phyloP scores from a whole-genome alignment of 1,284 basidiomycete species.

The Veloboletus limbatus region DNA sequence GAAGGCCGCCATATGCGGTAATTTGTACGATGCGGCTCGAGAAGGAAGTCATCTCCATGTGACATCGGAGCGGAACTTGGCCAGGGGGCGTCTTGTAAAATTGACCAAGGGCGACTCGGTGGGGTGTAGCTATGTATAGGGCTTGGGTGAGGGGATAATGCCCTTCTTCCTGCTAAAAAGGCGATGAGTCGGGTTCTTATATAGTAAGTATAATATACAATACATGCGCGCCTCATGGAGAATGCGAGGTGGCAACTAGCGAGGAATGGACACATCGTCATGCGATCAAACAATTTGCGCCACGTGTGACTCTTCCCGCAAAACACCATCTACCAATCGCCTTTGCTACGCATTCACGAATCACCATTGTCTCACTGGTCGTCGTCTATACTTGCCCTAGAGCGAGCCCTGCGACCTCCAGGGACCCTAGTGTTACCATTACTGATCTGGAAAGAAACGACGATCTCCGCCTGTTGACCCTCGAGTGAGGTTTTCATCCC shows the following conservation, averaged over 20 bases:
- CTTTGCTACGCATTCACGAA: conserved; percentile 22
- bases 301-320: conserved; percentile 2
- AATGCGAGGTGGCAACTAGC: neutral
- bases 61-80: conserved; percentile 26
- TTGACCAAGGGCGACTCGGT: conserved; percentile 5
- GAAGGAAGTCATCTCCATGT: conserved; percentile 18
- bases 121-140: conserved; percentile 23
- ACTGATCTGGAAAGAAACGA: conserved; percentile 70
- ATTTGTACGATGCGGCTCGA: conserved; percentile 12
- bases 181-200: conserved; percentile 25
- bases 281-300: conserved; percentile 18
- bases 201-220: too few relatives aligned
- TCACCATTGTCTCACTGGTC: conserved; percentile 35
- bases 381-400: too few relatives aligned
- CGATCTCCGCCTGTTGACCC: conserved; percentile 80
- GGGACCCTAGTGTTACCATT: conserved; percentile 52
- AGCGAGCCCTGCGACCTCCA: too few relatives aligned
- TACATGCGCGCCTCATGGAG: conserved; percentile 16
- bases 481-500: conserved; percentile 53
- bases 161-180: conserved; percentile 16
- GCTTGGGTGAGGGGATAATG: conserved; percentile 17
- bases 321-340: conserved; percentile 18
- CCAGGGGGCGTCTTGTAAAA: conserved; percentile 9
- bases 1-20: conserved; percentile 10
- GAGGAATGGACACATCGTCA: conserved; percentile 5